phyloP scores from a whole-genome alignment of 2,329 filamentous ascomycete genomes.

The Sporothrix variecibatus region DNA sequence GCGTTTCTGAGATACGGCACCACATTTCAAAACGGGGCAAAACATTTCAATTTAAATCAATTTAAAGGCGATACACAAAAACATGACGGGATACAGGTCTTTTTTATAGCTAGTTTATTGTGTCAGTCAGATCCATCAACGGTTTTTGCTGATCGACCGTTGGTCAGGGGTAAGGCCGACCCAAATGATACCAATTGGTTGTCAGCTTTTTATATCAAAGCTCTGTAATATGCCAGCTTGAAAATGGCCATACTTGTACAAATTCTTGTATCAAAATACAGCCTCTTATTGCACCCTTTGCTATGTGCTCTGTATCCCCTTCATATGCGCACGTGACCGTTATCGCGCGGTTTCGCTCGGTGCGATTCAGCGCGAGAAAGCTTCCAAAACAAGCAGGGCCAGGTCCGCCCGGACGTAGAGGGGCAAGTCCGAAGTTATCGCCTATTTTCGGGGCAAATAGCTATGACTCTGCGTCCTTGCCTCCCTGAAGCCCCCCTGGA shows the following conservation, averaged over 20 bases:
- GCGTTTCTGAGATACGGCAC: constrained; percentile 11
- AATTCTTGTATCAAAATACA: neutral
- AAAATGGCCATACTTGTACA: neutral
- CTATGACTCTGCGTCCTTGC: neutral
- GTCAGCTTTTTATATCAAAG: no score
- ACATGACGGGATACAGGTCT: neutral
- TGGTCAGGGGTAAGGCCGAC: neutral
- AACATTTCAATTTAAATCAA: neutral
- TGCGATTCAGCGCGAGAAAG: constrained; percentile 12
- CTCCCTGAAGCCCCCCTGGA: neutral
- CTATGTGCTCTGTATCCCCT: no score
- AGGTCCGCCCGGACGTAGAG: constrained; percentile 1
- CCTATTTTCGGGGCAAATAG: constrained; percentile 5
- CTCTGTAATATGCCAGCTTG: no score
- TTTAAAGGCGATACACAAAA: constrained; percentile 1
- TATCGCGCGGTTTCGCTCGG: constrained; percentile 6
- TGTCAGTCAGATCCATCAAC: neutral
- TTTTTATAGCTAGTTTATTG: neutral
- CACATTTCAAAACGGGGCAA: neutral
- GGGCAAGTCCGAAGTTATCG: constrained; percentile 15
- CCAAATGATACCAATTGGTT: neutral
- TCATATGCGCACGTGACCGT: constrained; percentile 17
- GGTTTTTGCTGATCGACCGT: no score
- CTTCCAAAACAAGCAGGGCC: neutral
- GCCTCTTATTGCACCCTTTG: neutral